phyloP scores from a whole-genome alignment of 768 basidiomycete species.

The Kwoniella europaea region DNA sequence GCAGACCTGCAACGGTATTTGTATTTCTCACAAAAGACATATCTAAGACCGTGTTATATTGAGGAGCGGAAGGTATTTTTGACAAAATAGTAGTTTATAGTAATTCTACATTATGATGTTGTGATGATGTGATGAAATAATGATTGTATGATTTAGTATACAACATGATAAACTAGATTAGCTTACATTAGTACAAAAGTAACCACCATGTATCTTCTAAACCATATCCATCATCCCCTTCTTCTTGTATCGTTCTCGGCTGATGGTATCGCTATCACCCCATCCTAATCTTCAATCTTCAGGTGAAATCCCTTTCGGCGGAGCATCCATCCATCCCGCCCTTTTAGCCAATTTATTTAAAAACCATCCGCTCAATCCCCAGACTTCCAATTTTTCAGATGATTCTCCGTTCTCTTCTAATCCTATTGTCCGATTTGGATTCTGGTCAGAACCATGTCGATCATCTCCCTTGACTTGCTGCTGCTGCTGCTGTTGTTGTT shows the following conservation, averaged over 20 bases:
- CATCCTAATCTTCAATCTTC: constrained; percentile 20
- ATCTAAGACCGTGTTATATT: too few species aligned
- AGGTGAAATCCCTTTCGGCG: constrained; percentile 18
- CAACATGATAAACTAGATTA: not conserved
- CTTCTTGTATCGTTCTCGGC: not conserved
- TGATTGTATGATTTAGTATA: not conserved
- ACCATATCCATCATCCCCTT: not conserved
- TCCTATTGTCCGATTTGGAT: not conserved
- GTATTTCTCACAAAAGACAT: too few species aligned
- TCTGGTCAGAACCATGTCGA: not conserved
- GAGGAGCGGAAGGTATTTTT: too few species aligned
- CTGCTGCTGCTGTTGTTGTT: not conserved
- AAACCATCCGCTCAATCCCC: constrained; percentile 56
- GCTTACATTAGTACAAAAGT: too few species aligned
- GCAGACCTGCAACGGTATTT: too few species aligned
- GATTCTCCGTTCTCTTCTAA: constrained; percentile 9
- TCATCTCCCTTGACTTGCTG: not conserved
- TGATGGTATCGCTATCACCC: not conserved
- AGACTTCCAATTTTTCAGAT: constrained; percentile 40
- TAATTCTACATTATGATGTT: not conserved
- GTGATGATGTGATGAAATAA: not conserved
- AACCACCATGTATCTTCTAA: too few species aligned
- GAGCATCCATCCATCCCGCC: constrained; percentile 36
- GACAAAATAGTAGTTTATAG: too few species aligned
- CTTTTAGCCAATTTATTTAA: constrained; percentile 44